Evolutionary conservation across 108 stramenopile genomes (phyloP).

Genomic region (Stephanodiscus minutulus): DNA sequence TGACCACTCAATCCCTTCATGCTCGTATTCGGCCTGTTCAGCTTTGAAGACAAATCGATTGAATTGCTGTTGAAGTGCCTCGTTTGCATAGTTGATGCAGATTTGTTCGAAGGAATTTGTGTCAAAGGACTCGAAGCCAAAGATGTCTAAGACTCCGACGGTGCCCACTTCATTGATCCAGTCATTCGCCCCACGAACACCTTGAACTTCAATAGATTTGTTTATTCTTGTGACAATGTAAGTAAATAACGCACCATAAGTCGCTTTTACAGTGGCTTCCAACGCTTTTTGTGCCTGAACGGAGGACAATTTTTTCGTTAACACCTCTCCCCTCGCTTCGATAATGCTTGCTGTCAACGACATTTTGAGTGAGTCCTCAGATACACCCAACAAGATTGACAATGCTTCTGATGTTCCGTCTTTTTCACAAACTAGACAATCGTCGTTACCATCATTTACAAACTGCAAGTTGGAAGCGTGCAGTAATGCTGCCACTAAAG

Average conservation of each 20-base stretch:
- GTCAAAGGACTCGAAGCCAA: constrained; percentile 98
- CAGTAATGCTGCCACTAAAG: constrained; percentile 64
- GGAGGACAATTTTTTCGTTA: constrained; percentile 78
- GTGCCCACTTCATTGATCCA: constrained; percentile 56
- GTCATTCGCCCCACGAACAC: constrained; percentile 16
- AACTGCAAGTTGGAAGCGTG: constrained; percentile 75
- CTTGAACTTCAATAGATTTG: constrained; percentile 69
- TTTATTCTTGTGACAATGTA: constrained; percentile 91
- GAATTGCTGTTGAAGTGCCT: constrained; percentile 92
- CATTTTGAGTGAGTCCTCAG: constrained; percentile 55
- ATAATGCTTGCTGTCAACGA: constrained; percentile 72
- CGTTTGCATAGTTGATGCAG: constrained; percentile 98
- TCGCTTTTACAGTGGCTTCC: constrained; percentile 93
- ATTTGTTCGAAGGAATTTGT: constrained; percentile 94
- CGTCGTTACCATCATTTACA: constrained; percentile 44
- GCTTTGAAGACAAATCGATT: constrained; percentile 89
- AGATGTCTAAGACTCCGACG: constrained; percentile 98
- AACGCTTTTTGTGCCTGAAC: constrained; percentile 72
- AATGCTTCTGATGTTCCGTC: constrained; percentile 54
- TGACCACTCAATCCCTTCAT: constrained; percentile 87
- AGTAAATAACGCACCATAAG: constrained; percentile 90
- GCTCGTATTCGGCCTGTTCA: constrained; percentile 85
- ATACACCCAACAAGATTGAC: constrained; percentile 71
- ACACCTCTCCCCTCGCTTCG: constrained; percentile 75
- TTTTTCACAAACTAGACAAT: constrained; percentile 38